These are phyloP conservation scores for Amesomyces nigricolor DNA, from an alignment of 2,329 filamentous ascomycete genomes.

Conservation along the genomic window DNA sequence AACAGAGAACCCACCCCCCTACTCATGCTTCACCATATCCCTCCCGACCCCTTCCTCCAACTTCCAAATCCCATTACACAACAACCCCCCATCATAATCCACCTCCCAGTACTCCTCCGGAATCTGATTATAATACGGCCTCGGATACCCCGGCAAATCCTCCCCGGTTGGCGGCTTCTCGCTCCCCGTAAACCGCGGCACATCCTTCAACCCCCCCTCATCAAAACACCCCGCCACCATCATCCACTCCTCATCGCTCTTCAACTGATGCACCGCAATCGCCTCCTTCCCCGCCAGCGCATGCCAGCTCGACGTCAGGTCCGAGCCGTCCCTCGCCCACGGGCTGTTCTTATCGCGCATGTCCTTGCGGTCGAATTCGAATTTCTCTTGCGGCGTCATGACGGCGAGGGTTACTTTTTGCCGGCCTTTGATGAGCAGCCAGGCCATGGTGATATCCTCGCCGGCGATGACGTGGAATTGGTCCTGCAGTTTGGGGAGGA, in stretches of 20 bases:
- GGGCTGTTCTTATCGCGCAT: not conserved
- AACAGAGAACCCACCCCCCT: too few species aligned
- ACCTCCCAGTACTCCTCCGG: slow-evolving; percentile 6
- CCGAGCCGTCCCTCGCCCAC: slow-evolving; percentile 2
- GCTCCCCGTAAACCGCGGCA: not conserved
- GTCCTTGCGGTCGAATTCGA: slow-evolving; percentile 5
- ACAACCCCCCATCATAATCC: not conserved
- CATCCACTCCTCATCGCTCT: not conserved
- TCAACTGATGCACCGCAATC: slow-evolving; percentile 2
- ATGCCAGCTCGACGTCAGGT: slow-evolving; percentile 3
- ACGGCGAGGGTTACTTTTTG: slow-evolving; percentile 2
- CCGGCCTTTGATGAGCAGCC: slow-evolving; percentile 3
- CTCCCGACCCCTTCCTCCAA: slow-evolving; percentile 1
- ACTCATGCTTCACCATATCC: slow-evolving; percentile 4
- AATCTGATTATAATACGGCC: not conserved
- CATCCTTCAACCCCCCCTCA: slow-evolving; percentile 1
- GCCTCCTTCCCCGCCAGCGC: not conserved
- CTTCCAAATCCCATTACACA: slow-evolving; percentile 6
- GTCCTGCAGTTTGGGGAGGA: slow-evolving; percentile 1
- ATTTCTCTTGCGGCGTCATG: not conserved
- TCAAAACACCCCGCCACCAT: slow-evolving; percentile 5
- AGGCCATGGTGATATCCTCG: slow-evolving; percentile 8
- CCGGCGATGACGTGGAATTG: slow-evolving; percentile 1
- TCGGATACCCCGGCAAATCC: slow-evolving; percentile 1
- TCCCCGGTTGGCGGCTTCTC: not conserved